Conservation (phyloP, 148 eudicot species). For the Limonium bicolor region DNA sequence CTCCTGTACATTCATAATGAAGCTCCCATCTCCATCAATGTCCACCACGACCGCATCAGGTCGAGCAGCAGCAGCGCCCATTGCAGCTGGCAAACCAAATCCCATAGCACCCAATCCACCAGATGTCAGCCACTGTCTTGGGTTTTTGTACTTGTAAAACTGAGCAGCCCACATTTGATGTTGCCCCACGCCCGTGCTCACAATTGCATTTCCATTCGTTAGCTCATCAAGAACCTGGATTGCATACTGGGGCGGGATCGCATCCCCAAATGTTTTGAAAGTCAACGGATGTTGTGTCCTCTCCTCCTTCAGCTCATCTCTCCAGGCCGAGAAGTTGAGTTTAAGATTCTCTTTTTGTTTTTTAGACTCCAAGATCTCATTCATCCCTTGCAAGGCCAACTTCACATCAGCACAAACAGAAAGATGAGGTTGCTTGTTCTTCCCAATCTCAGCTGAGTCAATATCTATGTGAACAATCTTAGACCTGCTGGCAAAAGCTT, state of each 20-base stretch:
- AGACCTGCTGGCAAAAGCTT: slow-evolving; percentile 32
- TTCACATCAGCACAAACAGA: slow-evolving; percentile 67
- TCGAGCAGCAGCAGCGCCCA: slow-evolving; percentile 72
- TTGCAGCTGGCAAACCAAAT: slow-evolving; percentile 82
- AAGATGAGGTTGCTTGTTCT: slow-evolving; percentile 85
- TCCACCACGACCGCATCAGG: slow-evolving; percentile 73
- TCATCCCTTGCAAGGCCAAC: slow-evolving; percentile 48
- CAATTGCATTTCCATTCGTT: slow-evolving; percentile 53
- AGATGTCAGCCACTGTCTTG: slow-evolving; percentile 82
- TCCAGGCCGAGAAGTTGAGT: slow-evolving; percentile 54
- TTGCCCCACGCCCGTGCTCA: slow-evolving; percentile 79
- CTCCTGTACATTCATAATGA: slow-evolving; percentile 84
- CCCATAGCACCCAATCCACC: slow-evolving; percentile 91
- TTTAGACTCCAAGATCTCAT: slow-evolving; percentile 23
- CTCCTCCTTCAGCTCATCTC: slow-evolving; percentile 39
- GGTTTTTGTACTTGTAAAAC: slow-evolving; percentile 48
- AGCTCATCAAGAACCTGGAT: slow-evolving; percentile 69
- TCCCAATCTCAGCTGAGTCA: slow-evolving; percentile 89
- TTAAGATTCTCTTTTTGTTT: slow-evolving; percentile 14
- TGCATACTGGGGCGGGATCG: slow-evolving; percentile 76
- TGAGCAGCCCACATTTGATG: slow-evolving; percentile 97
- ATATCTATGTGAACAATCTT: slow-evolving; percentile 93
- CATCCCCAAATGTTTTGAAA: slow-evolving; percentile 75
- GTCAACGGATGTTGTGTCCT: slow-evolving; percentile 40
- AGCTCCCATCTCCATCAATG: slow-evolving; percentile 86